These are phyloP conservation scores for Ceriops zippeliana DNA, from an alignment of 345 rosid genomes.

Conservation along the genomic window DNA sequence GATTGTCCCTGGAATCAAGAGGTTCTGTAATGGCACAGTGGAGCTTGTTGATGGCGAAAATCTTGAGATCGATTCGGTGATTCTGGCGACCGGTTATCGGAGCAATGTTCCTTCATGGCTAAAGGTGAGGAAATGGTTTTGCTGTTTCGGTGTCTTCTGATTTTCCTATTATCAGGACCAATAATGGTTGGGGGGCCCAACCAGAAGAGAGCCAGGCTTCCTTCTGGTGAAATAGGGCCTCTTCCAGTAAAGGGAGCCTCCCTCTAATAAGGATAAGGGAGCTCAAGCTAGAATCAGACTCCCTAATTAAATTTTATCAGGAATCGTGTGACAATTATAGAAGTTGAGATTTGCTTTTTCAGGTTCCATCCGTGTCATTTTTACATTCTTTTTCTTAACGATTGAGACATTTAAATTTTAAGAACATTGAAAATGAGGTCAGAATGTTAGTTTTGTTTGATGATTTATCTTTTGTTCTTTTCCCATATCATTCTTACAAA, in stretches of 20 bases:
- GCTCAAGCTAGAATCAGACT: too few relatives aligned
- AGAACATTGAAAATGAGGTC: slow-evolving; percentile 16
- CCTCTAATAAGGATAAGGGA: too few relatives aligned
- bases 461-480: slow-evolving; percentile 16
- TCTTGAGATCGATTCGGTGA: slow-evolving; percentile 54
- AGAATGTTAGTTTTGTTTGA: slow-evolving; percentile 19
- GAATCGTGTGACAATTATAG: slow-evolving; percentile 27
- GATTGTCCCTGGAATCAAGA: slow-evolving; percentile 68
- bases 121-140: slow-evolving; percentile 44
- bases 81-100: slow-evolving; percentile 78
- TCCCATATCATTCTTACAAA: background rate
- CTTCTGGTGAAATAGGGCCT: too few relatives aligned
- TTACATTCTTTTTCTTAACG: slow-evolving; percentile 5
- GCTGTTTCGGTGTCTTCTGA: slow-evolving; percentile 22
- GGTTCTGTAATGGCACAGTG: slow-evolving; percentile 44
- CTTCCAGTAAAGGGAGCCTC: too few relatives aligned
- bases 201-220: too few relatives aligned
- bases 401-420: slow-evolving; percentile 10
- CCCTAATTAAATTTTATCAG: too few relatives aligned
- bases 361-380: slow-evolving; percentile 4
- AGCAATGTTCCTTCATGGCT: slow-evolving; percentile 77
- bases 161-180: slow-evolving; percentile 5
- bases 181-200: too few relatives aligned
- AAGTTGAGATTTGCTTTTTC: slow-evolving; percentile 7
- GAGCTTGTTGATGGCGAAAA: slow-evolving; percentile 58